Conservation (phyloP, 2,329 filamentous ascomycete species). For the Zasmidium cellare region DNA sequence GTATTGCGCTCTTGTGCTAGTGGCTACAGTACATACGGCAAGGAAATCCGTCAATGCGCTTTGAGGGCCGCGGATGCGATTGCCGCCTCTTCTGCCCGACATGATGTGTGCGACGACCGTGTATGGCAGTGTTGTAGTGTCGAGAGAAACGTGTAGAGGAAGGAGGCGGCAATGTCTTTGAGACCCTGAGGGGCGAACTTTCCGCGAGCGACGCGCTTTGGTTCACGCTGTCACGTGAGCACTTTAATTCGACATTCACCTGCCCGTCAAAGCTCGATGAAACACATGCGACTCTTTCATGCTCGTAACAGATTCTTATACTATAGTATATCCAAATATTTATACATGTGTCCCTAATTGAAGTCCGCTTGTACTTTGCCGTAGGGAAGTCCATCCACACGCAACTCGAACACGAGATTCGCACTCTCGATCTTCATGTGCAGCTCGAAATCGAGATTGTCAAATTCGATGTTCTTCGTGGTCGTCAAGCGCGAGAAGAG, state of each 20-base stretch:
- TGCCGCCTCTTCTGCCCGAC: constrained; percentile 39
- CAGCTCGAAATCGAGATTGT: constrained; percentile 77
- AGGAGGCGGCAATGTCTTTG: background rate
- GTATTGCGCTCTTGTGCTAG: background rate
- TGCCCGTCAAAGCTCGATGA: too few species aligned
- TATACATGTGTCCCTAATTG: constrained; percentile 47
- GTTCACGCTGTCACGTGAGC: background rate
- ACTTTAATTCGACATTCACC: too few species aligned
- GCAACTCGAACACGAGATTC: constrained; percentile 73
- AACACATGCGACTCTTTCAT: too few species aligned
- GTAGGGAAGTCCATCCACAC: constrained; percentile 75
- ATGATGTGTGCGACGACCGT: constrained; percentile 22
- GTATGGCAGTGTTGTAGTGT: background rate
- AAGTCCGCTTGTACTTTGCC: constrained; percentile 78
- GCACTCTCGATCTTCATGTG: constrained; percentile 82
- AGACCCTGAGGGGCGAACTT: too few species aligned
- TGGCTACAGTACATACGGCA: constrained; percentile 49
- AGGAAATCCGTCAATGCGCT: constrained; percentile 69
- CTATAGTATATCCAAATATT: background rate
- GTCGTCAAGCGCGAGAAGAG: constrained; percentile 76
- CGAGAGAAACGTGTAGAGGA: background rate
- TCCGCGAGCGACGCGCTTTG: background rate
- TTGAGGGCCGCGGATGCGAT: constrained; percentile 59
- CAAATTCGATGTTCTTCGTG: constrained; percentile 74
- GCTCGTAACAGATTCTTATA: background rate